A percentile compares a stretch with the other conserved stretches of the same genome.
These are phyloP conservation scores for Colletotrichum cuscutae DNA, from an alignment of 2,329 filamentous ascomycete species.

Conservation along the genomic window DNA sequence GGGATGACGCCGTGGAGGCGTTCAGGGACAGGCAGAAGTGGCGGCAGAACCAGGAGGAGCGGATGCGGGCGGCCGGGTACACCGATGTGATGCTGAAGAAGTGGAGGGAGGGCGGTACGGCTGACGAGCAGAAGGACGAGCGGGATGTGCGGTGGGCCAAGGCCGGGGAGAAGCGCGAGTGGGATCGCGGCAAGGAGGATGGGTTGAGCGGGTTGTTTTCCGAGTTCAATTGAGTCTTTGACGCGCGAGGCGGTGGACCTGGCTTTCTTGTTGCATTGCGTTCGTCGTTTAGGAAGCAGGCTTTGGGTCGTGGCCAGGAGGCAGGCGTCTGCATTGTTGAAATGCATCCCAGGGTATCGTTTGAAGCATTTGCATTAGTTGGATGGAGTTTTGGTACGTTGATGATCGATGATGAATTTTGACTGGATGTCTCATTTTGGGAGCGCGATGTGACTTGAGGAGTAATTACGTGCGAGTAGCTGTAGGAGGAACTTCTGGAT, in stretches of 20 bases:
- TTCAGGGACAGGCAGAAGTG: slow-evolving; percentile 83
- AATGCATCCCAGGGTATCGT: neutral
- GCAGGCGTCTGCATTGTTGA: neutral
- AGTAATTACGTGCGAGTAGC: neutral
- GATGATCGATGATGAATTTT: neutral
- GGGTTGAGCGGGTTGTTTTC: slow-evolving; percentile 31
- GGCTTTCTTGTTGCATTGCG: neutral
- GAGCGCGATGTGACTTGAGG: neutral
- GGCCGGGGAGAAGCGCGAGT: slow-evolving; percentile 70
- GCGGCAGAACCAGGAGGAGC: slow-evolving; percentile 78
- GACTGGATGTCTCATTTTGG: neutral
- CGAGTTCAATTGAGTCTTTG: slow-evolving; percentile 23
- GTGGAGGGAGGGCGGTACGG: slow-evolving; percentile 70
- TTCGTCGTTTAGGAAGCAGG: neutral
- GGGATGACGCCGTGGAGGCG: slow-evolving; percentile 83
- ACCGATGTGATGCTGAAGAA: slow-evolving; percentile 77
- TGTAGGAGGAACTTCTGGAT: neutral
- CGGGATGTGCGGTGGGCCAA: slow-evolving; percentile 79
- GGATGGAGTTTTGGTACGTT: neutral
- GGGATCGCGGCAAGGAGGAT: slow-evolving; percentile 65
- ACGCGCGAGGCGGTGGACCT: too few species aligned
- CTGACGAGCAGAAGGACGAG: slow-evolving; percentile 59
- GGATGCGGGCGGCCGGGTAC: slow-evolving; percentile 82
- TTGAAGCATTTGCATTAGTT: neutral
- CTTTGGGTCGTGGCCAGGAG: neutral